Conservation (phyloP, 805 yeast genomes). For the Cyberlindnera maritima region DNA sequence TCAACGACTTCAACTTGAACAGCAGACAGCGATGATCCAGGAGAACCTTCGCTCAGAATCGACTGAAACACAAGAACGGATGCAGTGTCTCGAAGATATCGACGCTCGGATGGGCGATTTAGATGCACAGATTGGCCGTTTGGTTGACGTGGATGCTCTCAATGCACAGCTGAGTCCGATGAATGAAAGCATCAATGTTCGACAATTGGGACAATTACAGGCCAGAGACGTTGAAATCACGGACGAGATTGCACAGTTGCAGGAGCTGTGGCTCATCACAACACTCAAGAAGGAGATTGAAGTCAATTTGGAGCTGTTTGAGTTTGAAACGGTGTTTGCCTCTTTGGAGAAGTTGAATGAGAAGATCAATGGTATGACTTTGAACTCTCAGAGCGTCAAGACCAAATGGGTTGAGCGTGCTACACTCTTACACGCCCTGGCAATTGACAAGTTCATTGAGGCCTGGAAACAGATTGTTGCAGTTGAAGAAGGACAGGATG, state of each 20-base stretch:
- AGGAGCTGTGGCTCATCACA: constrained; percentile 24
- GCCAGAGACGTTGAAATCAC: constrained; percentile 18
- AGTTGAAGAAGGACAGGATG: constrained; percentile 1
- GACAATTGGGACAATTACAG: constrained; percentile 20
- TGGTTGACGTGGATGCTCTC: constrained; percentile 9
- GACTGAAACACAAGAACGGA: neutral
- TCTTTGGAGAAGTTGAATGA: constrained; percentile 19
- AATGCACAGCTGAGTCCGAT: constrained; percentile 11
- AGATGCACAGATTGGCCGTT: constrained; percentile 2
- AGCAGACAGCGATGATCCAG: neutral
- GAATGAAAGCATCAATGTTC: constrained; percentile 6
- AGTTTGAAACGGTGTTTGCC: constrained; percentile 24
- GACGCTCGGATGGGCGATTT: constrained; percentile 3
- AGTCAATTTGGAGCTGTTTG: constrained; percentile 24
- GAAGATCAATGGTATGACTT: constrained; percentile 11
- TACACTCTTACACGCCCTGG: constrained; percentile 6
- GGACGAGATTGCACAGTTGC: constrained; percentile 19
- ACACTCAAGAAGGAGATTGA: constrained; percentile 25
- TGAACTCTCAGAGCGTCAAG: constrained; percentile 8
- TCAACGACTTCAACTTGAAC: neutral
- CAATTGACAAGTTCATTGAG: constrained; percentile 2
- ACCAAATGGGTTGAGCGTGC: constrained; percentile 10
- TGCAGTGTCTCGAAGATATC: constrained; percentile 4
- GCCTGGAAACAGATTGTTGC: constrained; percentile 19
- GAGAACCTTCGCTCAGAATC: neutral